Evolutionary conservation across 1,139 yeast genomes (phyloP), one percentile per base, ranked within the genome.

Genomic region (Zygosaccharomyces pseudobailii): DNA sequence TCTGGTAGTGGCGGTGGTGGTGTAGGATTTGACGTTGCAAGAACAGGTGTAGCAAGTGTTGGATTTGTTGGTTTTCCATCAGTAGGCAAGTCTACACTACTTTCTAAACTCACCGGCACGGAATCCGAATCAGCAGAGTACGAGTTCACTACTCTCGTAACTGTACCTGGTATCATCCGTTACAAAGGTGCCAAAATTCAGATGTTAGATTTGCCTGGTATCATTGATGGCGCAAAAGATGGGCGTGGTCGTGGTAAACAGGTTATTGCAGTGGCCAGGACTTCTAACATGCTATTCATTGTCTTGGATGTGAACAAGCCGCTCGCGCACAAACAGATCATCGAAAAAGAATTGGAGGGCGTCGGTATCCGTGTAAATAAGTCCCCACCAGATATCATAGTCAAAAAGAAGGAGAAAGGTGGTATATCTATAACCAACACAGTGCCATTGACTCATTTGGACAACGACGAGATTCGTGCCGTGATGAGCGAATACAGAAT

Each of bases 181-280:
- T 90, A 88, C 67, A 88, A 89, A 61, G 99, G 99, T 63, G 97
- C 98, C 43, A 90, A 88, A 72, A 84, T 92, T 56, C 99, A 92
- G 71, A 88, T 94, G 95, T 75, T 92, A 64, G 99, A 92, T 79
- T 77, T 92, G 60, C 99, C 99, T 3, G 99, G 99, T 67, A 92
- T 92, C 62, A 92, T 92, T 59, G 97, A 94, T 70, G 98, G 98
- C 69, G 99, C 98, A 49, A 90, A 90, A 61, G 97, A 92, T 63
- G 98, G 98, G 71, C 87, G 90, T 69, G 98, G 99, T 74, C 82
- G 99, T 74, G 99, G 99, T 78, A 87, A 84, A 61, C 98, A 92
- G 72, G 98, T 92, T 51, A 92, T 92, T 71, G 98, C 98, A 0
- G 97, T 90, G 48, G 97, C 98, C 5, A 80, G 98, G 68, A 87